A percentile compares a stretch with the other conserved stretches of the same genome.
Evolutionary conservation across 192 early-diverging fungal species (phyloP).

Genomic region (Entomortierella beljakovae): DNA sequence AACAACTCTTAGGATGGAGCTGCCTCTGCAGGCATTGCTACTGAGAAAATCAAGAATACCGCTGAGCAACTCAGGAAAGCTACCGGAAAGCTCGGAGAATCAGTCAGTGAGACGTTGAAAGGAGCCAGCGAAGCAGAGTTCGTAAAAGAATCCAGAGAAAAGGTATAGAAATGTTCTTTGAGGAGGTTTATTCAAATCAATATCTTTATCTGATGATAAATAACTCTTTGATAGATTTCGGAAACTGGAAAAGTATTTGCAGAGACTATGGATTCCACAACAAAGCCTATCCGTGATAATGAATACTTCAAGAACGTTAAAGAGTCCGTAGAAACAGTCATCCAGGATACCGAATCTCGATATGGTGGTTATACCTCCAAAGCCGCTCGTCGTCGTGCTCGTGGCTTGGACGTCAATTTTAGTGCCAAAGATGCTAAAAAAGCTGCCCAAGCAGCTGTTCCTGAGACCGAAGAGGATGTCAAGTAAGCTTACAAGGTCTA

Average conservation of each 20-base stretch:
- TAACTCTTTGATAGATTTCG: constrained; percentile 65
- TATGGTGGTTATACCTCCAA: constrained; percentile 84
- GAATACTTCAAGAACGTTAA: constrained; percentile 72
- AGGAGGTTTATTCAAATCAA: no score
- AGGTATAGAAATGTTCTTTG: constrained; percentile 62
- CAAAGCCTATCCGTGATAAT: constrained; percentile 76
- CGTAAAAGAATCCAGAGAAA: constrained; percentile 81
- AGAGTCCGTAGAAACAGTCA: constrained; percentile 73
- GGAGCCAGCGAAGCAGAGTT: constrained; percentile 80
- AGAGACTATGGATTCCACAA: constrained; percentile 69
- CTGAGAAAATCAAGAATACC: constrained; percentile 66
- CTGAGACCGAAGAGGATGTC: constrained; percentile 36
- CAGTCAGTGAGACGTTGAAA: constrained; percentile 72
- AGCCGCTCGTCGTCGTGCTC: constrained; percentile 72
- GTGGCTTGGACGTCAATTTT: constrained; percentile 51
- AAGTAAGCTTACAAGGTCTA: constrained; percentile 21
- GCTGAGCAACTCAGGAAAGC: constrained; percentile 78
- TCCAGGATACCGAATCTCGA: constrained; percentile 75
- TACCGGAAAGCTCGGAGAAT: constrained; percentile 75
- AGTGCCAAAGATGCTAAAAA: constrained; percentile 50
- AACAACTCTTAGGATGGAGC: constrained; percentile 47
- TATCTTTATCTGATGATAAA: no score
- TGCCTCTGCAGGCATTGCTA: constrained; percentile 46
- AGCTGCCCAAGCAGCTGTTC: constrained; percentile 52
- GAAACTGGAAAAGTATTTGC: constrained; percentile 73